phyloP scores from a whole-genome alignment of 371 early-diverging fungal genomes.

The Parasitella parasitica region DNA sequence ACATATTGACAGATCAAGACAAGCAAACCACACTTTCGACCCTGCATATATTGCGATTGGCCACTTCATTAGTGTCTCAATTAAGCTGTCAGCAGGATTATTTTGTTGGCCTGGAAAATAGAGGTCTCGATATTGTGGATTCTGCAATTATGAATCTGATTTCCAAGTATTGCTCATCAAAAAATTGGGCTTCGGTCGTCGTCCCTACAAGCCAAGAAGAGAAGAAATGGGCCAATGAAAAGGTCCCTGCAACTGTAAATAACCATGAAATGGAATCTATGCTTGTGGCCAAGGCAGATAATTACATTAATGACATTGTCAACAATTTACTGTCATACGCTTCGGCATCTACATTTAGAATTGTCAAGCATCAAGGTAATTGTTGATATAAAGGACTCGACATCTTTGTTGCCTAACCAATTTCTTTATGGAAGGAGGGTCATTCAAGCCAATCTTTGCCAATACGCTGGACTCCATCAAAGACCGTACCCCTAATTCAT shows the following conservation, averaged over 20 bases:
- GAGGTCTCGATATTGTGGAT: slow-evolving; percentile 5
- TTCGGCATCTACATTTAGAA: slow-evolving; percentile 32
- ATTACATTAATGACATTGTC: slow-evolving; percentile 14
- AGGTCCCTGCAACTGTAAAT: slow-evolving; percentile 1
- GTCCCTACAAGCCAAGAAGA: slow-evolving; percentile 3
- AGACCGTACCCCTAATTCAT: not conserved
- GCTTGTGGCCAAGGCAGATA: slow-evolving; percentile 7
- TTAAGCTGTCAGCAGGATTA: slow-evolving; percentile 33
- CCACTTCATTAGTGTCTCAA: slow-evolving; percentile 42
- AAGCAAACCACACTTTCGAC: slow-evolving; percentile 35
- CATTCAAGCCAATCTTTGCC: slow-evolving; percentile 17
- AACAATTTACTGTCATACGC: slow-evolving; percentile 48
- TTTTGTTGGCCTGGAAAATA: slow-evolving; percentile 18
- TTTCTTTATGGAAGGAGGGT: not conserved
- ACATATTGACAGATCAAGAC: slow-evolving; percentile 52
- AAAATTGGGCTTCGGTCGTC: slow-evolving; percentile 16
- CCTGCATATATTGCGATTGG: slow-evolving; percentile 45
- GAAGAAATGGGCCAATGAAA: slow-evolving; percentile 6
- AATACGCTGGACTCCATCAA: slow-evolving; percentile 13
- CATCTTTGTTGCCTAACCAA: not conserved
- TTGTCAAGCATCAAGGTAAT: not conserved
- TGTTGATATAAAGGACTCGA: not conserved
- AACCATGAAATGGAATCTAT: not conserved
- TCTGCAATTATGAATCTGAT: slow-evolving; percentile 10
- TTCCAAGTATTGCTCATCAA: slow-evolving; percentile 16